Base-by-base conservation (phyloP, 2,329 filamentous ascomycete species). In the Zasmidium cellare region DNA sequence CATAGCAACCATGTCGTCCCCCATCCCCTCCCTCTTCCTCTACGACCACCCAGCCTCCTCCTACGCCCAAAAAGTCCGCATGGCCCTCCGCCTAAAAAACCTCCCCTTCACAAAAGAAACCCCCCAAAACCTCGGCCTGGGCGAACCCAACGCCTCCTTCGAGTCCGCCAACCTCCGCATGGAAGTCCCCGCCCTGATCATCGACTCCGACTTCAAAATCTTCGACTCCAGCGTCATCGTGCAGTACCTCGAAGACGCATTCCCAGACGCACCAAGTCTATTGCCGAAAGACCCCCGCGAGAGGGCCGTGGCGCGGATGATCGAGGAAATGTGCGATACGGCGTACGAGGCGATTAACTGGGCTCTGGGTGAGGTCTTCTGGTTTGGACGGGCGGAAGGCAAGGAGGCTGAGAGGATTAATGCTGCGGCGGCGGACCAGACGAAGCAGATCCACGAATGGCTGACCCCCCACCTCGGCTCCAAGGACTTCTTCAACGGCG, bases 1-100 rank as follows among this genome's bases (percentile, higher is more conserved):
- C 38, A 18, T 24, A 35, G 50, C 31, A 52, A 35, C 35, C 50
- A 52, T 52, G 50, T 6, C 47, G 9, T 46, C 31, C 35, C 19
- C 44, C 23, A 31, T n/a, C 51, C 6, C 24, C n/a, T 50, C 56
- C 31, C 64, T 68, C 22, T 65, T 68, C 60, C 64, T 69, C 49
- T 63, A 64, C 54, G 62, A 69, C 56, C 67, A 69, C 46, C 64
- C 66, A 16, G 60, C 64, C 22, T 74, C 72, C 16, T 71, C 69
- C n/a, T 75, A 73, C 54, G 71, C 73, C 18, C 73, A 73, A 57
- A 75, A 76, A 68, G 67, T 74, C 52, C 69, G 73, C 53, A 74
- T 76, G 52, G 69, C 68, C 14, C 66, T 75, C 3, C 61, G 63
- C 9, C 66, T 75, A 44, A 76, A 76, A 62, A 44, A 20, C 51